These are phyloP conservation scores for Naganishia cerealis DNA, from an alignment of 1,284 basidiomycete species.

Conservation along the genomic window DNA sequence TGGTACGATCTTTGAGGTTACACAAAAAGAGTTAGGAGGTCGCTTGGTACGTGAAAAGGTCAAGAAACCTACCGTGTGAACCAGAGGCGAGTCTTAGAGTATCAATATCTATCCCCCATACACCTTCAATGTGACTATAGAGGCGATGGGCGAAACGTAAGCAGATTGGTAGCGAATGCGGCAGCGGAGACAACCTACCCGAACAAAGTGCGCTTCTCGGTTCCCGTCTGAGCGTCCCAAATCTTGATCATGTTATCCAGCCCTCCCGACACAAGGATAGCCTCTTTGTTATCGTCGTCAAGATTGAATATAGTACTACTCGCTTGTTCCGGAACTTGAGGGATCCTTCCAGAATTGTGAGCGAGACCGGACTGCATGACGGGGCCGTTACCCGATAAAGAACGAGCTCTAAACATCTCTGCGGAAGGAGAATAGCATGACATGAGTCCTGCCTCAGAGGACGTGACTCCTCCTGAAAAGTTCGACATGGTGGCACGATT, in stretches of 20 bases:
- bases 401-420: constrained; percentile 21
- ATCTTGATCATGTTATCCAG: constrained; percentile 94
- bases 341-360: neutral
- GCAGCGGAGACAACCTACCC: constrained; percentile 92
- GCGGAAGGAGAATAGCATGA: constrained; percentile 34
- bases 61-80: constrained; percentile 66
- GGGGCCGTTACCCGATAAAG: neutral
- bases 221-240: constrained; percentile 90
- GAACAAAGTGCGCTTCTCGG: constrained; percentile 80
- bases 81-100: constrained; percentile 87
- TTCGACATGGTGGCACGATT: constrained; percentile 29
- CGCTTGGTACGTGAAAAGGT: constrained; percentile 6
- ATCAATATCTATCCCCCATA: constrained; percentile 92
- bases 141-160: constrained; percentile 71
- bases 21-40: neutral
- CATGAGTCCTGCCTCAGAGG: constrained; percentile 32
- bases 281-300: constrained; percentile 51
- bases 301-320: constrained; percentile 19
- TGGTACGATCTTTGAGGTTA: constrained; percentile 43
- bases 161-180: constrained; percentile 86
- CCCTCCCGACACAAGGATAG: constrained; percentile 82
- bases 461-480: constrained; percentile 1
- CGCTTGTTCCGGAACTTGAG: constrained; percentile 2
- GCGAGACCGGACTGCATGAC: neutral
- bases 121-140: constrained; percentile 79